phyloP scores from a whole-genome alignment of 73 alveolate species.

The Tetrahymena borealis region DNA sequence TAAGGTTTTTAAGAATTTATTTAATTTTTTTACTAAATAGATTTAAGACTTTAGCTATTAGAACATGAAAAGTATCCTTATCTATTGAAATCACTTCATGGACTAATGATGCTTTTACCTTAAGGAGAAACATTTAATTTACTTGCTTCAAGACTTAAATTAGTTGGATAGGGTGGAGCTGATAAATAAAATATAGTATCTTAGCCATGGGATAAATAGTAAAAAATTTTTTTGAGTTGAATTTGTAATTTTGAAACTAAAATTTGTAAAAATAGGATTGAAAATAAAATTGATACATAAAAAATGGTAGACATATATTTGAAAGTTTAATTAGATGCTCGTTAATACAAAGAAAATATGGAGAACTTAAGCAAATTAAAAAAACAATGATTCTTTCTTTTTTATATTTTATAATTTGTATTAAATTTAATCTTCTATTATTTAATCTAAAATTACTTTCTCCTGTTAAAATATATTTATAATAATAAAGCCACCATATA shows the following conservation, averaged over 20 bases:
- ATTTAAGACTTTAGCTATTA: constrained; percentile 16
- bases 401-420: not conserved
- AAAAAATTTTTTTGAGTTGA: not conserved
- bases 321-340: not conserved
- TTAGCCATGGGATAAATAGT: not conserved
- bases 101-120: constrained; percentile 38
- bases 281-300: not conserved
- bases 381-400: not conserved
- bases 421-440: too few species aligned
- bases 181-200: not conserved
- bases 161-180: not conserved
- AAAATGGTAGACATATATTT: not conserved
- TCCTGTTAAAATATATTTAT: too few species aligned
- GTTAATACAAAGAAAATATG: not conserved
- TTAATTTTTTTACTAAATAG: not conserved
- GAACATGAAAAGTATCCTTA: constrained; percentile 34
- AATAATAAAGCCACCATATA: too few species aligned
- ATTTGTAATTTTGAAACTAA: not conserved
- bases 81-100: constrained; percentile 29
- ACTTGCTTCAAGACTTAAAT: constrained; percentile 15
- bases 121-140: constrained; percentile 32
- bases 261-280: not conserved
- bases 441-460: too few species aligned
- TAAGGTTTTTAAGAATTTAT: not conserved
- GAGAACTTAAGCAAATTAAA: not conserved